Evolutionary conservation across 306 rosid species (phyloP).

Genomic region (Cicer pinnatifidum): DNA sequence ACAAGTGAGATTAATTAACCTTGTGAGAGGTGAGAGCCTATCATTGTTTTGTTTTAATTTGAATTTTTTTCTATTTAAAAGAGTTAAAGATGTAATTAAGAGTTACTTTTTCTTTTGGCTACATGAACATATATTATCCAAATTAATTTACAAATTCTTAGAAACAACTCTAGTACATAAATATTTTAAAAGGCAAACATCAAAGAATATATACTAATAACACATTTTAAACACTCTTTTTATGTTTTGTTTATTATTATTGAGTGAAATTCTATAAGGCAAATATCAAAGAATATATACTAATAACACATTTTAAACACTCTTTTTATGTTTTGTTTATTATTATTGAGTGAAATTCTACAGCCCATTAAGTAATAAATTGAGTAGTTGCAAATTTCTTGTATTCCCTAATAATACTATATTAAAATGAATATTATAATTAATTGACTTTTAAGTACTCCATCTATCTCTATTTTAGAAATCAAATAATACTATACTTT

Average conservation of each 20-base stretch:
- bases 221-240: neutral
- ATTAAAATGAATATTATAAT: neutral
- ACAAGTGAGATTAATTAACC: no score
- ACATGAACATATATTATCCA: neutral
- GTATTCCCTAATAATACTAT: no score
- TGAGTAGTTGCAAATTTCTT: no score
- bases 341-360: neutral
- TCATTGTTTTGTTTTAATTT: no score
- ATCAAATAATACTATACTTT: slow-evolving; percentile 22
- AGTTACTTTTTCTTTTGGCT: neutral
- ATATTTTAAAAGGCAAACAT: neutral
- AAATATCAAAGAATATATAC: neutral
- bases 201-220: neutral
- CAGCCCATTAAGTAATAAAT: no score
- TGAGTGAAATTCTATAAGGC: neutral
- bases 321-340: neutral
- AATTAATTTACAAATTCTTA: neutral
- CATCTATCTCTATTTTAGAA: neutral
- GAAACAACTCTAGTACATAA: neutral
- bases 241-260: neutral
- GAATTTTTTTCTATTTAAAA: no score
- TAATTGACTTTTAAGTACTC: neutral
- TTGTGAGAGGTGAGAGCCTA: no score
- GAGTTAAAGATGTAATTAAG: neutral
- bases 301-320: neutral